These are phyloP conservation scores for Dothideomycetes sp. DNA, from an alignment of 2,329 filamentous ascomycete genomes.

Conservation along the genomic window DNA sequence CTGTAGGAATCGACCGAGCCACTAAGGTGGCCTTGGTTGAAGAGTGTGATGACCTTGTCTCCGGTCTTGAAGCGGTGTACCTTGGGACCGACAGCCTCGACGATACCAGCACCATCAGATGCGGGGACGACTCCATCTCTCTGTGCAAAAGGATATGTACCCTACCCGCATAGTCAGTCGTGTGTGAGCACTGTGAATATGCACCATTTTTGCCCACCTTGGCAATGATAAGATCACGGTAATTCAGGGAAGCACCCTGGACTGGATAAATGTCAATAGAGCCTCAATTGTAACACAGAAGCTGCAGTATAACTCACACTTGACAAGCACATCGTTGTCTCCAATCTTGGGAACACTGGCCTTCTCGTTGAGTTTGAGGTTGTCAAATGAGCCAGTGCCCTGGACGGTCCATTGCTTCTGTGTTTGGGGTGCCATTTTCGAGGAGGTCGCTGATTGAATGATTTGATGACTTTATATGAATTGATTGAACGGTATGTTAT, in stretches of 20 bases:
- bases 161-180: too few species aligned
- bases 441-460: too few species aligned
- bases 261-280: slow-evolving; percentile 20
- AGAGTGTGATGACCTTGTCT: slow-evolving; percentile 52
- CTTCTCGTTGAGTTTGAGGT: slow-evolving; percentile 44
- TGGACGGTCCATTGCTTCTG: slow-evolving; percentile 47
- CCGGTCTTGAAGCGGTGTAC: slow-evolving; percentile 47
- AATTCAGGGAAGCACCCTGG: slow-evolving; percentile 37
- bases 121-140: slow-evolving; percentile 31
- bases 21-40: slow-evolving; percentile 47
- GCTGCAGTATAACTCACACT: slow-evolving; percentile 27
- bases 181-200: slow-evolving; percentile 3
- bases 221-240: slow-evolving; percentile 38
- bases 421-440: slow-evolving; percentile 29
- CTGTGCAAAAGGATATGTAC: slow-evolving; percentile 33
- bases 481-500: too few species aligned
- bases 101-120: slow-evolving; percentile 43
- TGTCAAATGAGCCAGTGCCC: slow-evolving; percentile 48
- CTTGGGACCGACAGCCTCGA: slow-evolving; percentile 42
- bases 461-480: too few species aligned
- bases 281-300: neutral
- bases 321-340: slow-evolving; percentile 62
- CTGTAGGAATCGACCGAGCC: slow-evolving; percentile 31
- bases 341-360: slow-evolving; percentile 49
- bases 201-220: too few species aligned